A percentile compares a stretch with the other conserved stretches of the same genome.
Evolutionary conservation across 1,284 basidiomycete genomes (phyloP).

Genomic region (Termitomyces sp.): DNA sequence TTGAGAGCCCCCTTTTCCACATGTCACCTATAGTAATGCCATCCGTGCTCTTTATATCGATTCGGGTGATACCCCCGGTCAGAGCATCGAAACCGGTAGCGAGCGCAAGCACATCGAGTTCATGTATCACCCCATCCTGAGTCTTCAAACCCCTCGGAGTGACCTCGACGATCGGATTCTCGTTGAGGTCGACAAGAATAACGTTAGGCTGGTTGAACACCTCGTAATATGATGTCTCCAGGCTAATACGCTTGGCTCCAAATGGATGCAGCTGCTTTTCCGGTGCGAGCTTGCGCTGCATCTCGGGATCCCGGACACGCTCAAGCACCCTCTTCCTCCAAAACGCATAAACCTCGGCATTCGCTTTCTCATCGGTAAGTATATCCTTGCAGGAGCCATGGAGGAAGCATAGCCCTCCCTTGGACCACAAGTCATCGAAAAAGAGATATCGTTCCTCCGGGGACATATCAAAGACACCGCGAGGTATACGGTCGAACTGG

Average conservation of each 20-base stretch:
- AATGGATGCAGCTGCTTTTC: conserved; percentile 5
- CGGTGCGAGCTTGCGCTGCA: conserved; percentile 24
- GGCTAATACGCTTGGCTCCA: conserved; percentile 12
- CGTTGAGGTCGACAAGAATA: conserved; percentile 20
- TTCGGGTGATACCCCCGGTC: conserved; percentile 23
- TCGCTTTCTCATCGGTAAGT: conserved; percentile 18
- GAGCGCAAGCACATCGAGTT: conserved; percentile 21
- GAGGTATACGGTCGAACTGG: conserved; percentile 13
- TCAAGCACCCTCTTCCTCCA: conserved; percentile 23
- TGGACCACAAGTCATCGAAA: conserved; percentile 21
- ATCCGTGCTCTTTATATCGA: conserved; percentile 21
- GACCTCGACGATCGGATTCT: conserved; percentile 21
- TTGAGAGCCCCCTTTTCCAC: conserved; percentile 20
- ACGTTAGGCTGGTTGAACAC: conserved; percentile 24
- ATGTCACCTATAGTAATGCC: conserved; percentile 20
- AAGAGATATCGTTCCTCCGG: conserved; percentile 19
- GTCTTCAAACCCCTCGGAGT: conserved; percentile 21
- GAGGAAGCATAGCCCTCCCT: conserved; percentile 22
- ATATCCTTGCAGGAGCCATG: conserved; percentile 18
- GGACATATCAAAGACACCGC: conserved; percentile 13
- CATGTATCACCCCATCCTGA: conserved; percentile 19
- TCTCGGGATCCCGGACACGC: conserved; percentile 18
- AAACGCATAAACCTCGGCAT: conserved; percentile 21
- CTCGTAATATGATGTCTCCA: conserved; percentile 23
- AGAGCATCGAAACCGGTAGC: conserved; percentile 25